Base-by-base conservation (phyloP, 2,329 filamentous ascomycete species). In the Pseudogymnoascus sp. region DNA sequence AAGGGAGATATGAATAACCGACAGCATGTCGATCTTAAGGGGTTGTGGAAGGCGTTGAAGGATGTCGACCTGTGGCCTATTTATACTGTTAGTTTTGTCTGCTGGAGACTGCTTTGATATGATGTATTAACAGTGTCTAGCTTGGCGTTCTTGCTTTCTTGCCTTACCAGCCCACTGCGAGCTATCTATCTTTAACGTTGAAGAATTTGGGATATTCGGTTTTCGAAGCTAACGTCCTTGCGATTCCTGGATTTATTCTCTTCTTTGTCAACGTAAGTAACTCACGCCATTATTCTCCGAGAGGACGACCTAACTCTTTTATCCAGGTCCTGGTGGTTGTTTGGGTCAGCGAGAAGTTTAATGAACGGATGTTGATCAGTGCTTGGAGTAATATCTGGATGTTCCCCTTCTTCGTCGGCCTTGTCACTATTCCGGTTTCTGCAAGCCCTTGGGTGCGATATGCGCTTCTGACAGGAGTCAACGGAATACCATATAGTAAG, bases 221-320 rank as follows among this genome's bases (percentile, higher is more conserved):
- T 4, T 76, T 78, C 60, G 63, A 75, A 4, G 72, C 75, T 52
- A 76, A 76, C 26, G 66, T 76, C 1, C 69, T 76, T 15, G 70
- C 73, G 2, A 75, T 76, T 19, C 74, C 75, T 18, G 70, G 71
- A 0, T 70, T 75, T 59, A 72, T 76, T 52, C 60, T 77, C 26
- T 77, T 74, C 59, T 72, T 73, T 13, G 61, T 75, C 52, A 52
- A 74, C 28, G 33, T 57, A 65, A 34, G 58, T 64, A 55, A 3
- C 45, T 41, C 5, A 21, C 7, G n/a, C 21, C 10, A n/a, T 19
- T 30, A 7, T 79, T 3, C 82, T 86, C 68, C 71, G 80, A 21
- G 76, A 81, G 1, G 86, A 85, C 65, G 67, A 87, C 33, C 74
- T 87, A 13, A 77, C 78, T 1, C 84, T 86, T 12, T 77, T 79